Evolutionary conservation across 2,329 filamentous ascomycete genomes (phyloP).

Genomic region (Alternaria arbusti): DNA sequence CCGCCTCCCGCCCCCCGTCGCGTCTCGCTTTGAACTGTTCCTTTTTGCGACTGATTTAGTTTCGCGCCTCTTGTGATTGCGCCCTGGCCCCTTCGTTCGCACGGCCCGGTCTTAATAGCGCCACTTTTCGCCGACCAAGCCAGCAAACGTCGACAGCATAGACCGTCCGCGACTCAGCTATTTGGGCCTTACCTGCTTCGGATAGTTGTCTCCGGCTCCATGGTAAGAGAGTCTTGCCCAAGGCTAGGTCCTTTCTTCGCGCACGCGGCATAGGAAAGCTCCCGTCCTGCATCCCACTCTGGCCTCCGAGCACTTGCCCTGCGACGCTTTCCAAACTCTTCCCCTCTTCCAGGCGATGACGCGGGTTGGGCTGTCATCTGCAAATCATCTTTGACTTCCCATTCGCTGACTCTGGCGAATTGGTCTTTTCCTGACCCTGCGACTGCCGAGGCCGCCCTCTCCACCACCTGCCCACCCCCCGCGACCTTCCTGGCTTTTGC

Average conservation of each 20-base stretch:
- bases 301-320: constrained; percentile 39
- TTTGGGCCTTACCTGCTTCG: constrained; percentile 40
- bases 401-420: constrained; percentile 39
- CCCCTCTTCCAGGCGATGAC: constrained; percentile 42
- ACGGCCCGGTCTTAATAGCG: constrained; percentile 35
- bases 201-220: constrained; percentile 47
- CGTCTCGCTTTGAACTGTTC: constrained; percentile 12
- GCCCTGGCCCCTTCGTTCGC: constrained; percentile 36
- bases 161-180: constrained; percentile 36
- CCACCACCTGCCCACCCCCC: constrained; percentile 31
- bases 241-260: constrained; percentile 34
- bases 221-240: constrained; percentile 44
- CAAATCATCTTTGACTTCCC: constrained; percentile 32
- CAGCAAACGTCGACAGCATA: constrained; percentile 43
- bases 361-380: constrained; percentile 41
- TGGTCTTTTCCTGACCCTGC: constrained; percentile 36
- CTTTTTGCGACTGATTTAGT: constrained; percentile 23
- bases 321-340: constrained; percentile 47
- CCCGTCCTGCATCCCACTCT: constrained; percentile 39
- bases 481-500: constrained; percentile 34
- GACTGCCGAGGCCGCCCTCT: constrained; percentile 39
- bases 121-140: constrained; percentile 35
- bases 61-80: constrained; percentile 26
- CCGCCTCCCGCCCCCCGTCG: constrained; percentile 12
- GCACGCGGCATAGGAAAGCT: constrained; percentile 42